phyloP scores from a whole-genome alignment of 345 rosid species.

The Linum usitatissimum region DNA sequence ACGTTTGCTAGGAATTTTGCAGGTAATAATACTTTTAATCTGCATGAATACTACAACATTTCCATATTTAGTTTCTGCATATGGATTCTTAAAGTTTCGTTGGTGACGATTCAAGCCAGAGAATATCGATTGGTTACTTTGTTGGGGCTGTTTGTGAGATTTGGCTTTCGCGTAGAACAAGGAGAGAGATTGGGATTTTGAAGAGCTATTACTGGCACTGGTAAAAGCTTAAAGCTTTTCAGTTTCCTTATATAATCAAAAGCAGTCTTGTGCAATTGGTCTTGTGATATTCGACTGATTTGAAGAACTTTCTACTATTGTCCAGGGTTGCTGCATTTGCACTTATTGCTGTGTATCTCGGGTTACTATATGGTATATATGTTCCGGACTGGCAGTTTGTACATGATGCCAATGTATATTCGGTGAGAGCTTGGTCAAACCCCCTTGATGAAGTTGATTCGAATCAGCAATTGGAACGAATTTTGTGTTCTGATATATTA shows the following conservation, averaged over 20 bases:
- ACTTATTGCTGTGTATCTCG: slow-evolving; percentile 25
- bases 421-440: slow-evolving; percentile 17
- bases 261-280: slow-evolving; percentile 2
- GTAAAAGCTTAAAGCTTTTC: slow-evolving; percentile 15
- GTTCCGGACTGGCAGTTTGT: slow-evolving; percentile 42
- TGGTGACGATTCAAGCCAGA: slow-evolving; percentile 26
- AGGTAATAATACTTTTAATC: slow-evolving; percentile 17
- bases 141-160: slow-evolving; percentile 37
- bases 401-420: slow-evolving; percentile 12
- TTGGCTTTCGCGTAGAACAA: slow-evolving; percentile 29
- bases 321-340: slow-evolving; percentile 26
- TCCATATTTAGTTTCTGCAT: not conserved
- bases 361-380: slow-evolving; percentile 30
- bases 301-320: not conserved
- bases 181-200: slow-evolving; percentile 13
- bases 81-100: slow-evolving; percentile 9
- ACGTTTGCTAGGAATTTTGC: slow-evolving; percentile 43
- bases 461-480: not conserved
- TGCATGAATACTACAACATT: not conserved
- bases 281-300: slow-evolving; percentile 3
- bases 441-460: not conserved
- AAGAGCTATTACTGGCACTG: slow-evolving; percentile 31
- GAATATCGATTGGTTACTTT: slow-evolving; percentile 36
- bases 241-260: not conserved
- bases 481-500: slow-evolving; percentile 2